A percentile compares a stretch with the other conserved stretches of the same genome.
These are phyloP conservation scores for Cucumis cinereus DNA, from an alignment of 306 rosid species.

Conservation along the genomic window DNA sequence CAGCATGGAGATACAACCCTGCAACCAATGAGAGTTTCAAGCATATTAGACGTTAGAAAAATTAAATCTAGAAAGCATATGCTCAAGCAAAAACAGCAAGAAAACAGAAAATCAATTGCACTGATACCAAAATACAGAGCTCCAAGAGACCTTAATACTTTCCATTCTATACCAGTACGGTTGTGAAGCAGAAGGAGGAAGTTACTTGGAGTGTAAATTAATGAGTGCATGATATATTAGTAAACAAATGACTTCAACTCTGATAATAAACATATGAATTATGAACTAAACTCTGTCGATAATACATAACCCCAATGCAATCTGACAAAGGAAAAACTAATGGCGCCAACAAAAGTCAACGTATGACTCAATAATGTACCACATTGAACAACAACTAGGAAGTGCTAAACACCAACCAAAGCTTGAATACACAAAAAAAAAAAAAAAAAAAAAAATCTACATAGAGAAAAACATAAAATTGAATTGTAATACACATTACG, in stretches of 20 bases:
- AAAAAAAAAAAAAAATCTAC: neutral
- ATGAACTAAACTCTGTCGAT: neutral
- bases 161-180: neutral
- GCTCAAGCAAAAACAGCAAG: neutral
- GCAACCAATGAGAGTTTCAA: slow-evolving; percentile 8
- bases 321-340: neutral
- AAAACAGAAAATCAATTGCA: neutral
- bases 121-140: neutral
- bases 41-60: neutral
- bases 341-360: too few relatives aligned
- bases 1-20: slow-evolving; percentile 82
- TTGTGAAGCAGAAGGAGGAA: neutral
- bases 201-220: neutral
- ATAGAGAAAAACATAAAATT: neutral
- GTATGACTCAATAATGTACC: neutral
- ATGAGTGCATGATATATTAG: neutral
- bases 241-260: neutral
- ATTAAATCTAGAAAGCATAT: neutral
- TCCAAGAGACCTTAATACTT: neutral
- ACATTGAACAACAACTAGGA: neutral
- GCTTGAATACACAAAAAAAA: neutral
- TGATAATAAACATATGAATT: neutral
- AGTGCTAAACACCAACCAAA: neutral
- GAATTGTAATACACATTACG: neutral
- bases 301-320: neutral